phyloP scores from a whole-genome alignment of 352 stramenopile species.

The Pythium rishiriense region DNA sequence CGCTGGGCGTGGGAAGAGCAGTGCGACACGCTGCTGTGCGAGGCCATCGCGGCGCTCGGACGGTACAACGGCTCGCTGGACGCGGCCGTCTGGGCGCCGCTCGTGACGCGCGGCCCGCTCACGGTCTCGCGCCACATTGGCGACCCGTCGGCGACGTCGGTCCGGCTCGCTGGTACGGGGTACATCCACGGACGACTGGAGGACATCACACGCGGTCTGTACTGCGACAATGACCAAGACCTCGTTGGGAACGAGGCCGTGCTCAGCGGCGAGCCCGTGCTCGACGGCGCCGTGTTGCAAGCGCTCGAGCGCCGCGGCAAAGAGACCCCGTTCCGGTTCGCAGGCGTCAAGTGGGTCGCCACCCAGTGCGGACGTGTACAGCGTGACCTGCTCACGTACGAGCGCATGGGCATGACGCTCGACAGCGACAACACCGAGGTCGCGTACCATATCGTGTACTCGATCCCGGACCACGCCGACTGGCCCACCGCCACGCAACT shows the following conservation, averaged over 20 bases:
- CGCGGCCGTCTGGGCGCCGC: constrained; percentile 33
- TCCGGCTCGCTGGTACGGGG: constrained; percentile 40
- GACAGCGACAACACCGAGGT: constrained; percentile 44
- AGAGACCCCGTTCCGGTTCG: constrained; percentile 53
- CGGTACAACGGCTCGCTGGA: constrained; percentile 42
- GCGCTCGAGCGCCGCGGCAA: constrained; percentile 34
- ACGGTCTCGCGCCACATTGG: constrained; percentile 33
- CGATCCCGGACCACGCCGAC: constrained; percentile 40
- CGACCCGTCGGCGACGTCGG: constrained; percentile 8
- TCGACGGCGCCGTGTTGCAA: constrained; percentile 44
- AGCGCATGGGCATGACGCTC: constrained; percentile 51
- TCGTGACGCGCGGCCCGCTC: constrained; percentile 42
- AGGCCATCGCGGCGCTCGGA: constrained; percentile 44
- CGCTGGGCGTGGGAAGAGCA: constrained; percentile 39
- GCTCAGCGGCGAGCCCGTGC: constrained; percentile 29
- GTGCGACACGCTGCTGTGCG: constrained; percentile 48
- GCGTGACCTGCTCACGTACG: constrained; percentile 51
- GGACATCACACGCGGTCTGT: constrained; percentile 41
- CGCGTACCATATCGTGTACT: constrained; percentile 53
- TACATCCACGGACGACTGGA: constrained; percentile 42
- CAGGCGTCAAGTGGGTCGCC: constrained; percentile 56
- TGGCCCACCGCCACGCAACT: constrained; percentile 30
- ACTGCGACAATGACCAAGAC: constrained; percentile 41
- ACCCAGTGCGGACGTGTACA: constrained; percentile 5
- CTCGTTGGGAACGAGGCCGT: constrained; percentile 42